phyloP scores from a whole-genome alignment of 129 eudicot species.

The Artemisia tridentata region DNA sequence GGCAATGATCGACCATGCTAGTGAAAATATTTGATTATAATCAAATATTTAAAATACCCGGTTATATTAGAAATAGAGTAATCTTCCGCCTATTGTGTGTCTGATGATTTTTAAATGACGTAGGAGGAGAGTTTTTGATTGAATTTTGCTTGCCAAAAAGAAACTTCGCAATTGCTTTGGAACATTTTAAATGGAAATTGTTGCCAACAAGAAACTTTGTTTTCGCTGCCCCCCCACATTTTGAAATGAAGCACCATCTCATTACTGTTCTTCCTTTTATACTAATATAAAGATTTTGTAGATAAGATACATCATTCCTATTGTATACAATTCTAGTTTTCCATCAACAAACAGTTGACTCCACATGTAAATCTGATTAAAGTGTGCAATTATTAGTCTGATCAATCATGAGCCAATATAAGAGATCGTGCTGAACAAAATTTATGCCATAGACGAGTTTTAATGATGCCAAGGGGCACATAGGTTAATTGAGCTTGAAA shows the following conservation, averaged over 20 bases:
- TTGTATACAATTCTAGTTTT: neutral
- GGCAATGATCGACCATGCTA: no score
- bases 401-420: neutral
- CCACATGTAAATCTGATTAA: constrained; percentile 3
- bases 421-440: neutral
- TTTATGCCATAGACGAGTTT: neutral
- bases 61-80: neutral
- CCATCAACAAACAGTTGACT: neutral
- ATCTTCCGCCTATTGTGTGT: no score
- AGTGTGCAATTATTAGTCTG: constrained; percentile 2
- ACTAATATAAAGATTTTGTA: neutral
- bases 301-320: neutral
- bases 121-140: no score
- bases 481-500: neutral
- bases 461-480: neutral
- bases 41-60: neutral
- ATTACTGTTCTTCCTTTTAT: neutral
- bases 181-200: no score
- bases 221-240: neutral
- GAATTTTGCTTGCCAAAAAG: no score
- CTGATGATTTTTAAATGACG: no score
- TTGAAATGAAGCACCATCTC: neutral
- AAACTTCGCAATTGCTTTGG: no score
- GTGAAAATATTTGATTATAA: neutral
- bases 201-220: no score